phyloP scores from a whole-genome alignment of 1,139 yeast genomes.

The Magnusiomyces clavatus region DNA sequence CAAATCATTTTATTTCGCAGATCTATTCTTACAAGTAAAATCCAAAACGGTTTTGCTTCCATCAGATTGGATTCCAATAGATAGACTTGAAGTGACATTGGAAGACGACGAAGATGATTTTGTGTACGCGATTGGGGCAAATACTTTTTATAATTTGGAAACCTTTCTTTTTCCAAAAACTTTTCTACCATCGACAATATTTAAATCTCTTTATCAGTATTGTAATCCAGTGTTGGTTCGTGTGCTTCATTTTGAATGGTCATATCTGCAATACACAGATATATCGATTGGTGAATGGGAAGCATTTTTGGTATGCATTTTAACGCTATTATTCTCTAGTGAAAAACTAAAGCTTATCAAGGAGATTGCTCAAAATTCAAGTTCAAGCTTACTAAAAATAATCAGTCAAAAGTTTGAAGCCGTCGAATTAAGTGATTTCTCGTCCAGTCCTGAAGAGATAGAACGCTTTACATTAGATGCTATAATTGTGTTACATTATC shows the following conservation, averaged over 20 bases:
- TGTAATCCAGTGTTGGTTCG: constrained; percentile 54
- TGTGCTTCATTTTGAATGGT: constrained; percentile 57
- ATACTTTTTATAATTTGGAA: constrained; percentile 4
- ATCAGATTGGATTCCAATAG: constrained; percentile 11
- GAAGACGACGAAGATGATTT: neutral
- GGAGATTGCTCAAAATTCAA: neutral
- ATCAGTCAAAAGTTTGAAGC: too few species aligned
- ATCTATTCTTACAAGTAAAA: constrained; percentile 56
- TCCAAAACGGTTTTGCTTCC: constrained; percentile 31
- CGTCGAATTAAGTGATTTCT: too few species aligned
- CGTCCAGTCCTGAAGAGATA: too few species aligned
- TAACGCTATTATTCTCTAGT: neutral
- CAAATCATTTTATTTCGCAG: constrained; percentile 41
- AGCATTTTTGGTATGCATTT: constrained; percentile 49
- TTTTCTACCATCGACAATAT: constrained; percentile 36
- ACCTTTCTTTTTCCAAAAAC: constrained; percentile 37
- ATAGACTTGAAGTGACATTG: constrained; percentile 3
- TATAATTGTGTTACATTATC: constrained; percentile 39
- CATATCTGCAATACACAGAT: constrained; percentile 22
- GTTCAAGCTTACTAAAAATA: too few species aligned
- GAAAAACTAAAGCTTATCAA: neutral
- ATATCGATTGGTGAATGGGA: constrained; percentile 46
- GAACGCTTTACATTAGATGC: too few species aligned
- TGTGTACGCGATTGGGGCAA: constrained; percentile 7
- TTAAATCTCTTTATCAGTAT: constrained; percentile 33